Evolutionary conservation across 2,329 filamentous ascomycete genomes (phyloP).

Genomic region (Diaporthe aspalathi): DNA sequence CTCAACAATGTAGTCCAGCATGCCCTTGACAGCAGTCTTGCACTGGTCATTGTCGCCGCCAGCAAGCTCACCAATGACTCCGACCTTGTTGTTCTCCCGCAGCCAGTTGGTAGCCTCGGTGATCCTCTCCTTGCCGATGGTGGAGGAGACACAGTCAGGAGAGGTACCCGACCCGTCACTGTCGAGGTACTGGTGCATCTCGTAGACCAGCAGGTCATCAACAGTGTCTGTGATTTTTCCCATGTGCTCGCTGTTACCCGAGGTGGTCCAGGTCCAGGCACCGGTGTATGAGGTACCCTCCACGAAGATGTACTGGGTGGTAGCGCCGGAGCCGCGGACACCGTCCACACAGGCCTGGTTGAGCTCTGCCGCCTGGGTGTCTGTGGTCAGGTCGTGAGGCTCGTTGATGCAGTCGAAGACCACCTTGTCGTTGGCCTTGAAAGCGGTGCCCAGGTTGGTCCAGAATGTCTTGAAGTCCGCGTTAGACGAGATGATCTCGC

Average conservation of each 20-base stretch:
- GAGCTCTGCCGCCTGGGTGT: constrained; percentile 66
- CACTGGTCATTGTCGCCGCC: constrained; percentile 64
- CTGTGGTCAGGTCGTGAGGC: constrained; percentile 70
- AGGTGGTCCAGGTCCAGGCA: constrained; percentile 59
- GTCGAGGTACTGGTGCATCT: constrained; percentile 73
- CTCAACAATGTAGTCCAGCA: constrained; percentile 63
- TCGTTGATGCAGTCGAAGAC: constrained; percentile 77
- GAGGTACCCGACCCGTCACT: constrained; percentile 63
- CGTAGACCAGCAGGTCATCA: constrained; percentile 62
- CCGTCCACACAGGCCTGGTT: constrained; percentile 74
- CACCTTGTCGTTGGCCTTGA: constrained; percentile 64
- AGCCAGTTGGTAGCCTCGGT: constrained; percentile 65
- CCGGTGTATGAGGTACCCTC: constrained; percentile 67
- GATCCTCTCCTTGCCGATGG: constrained; percentile 62
- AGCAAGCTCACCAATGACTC: constrained; percentile 68
- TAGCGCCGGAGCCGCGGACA: constrained; percentile 70
- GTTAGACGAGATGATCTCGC: constrained; percentile 63
- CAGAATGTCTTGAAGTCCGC: constrained; percentile 68
- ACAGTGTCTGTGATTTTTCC: constrained; percentile 59
- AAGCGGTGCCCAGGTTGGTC: constrained; percentile 64
- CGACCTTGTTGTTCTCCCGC: constrained; percentile 64
- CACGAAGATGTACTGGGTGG: constrained; percentile 64
- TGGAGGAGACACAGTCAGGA: constrained; percentile 58
- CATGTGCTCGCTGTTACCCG: constrained; percentile 54
- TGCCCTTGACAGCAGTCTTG: constrained; percentile 60